phyloP scores from a whole-genome alignment of 2,329 filamentous ascomycete species.

The Diaporthe citrichinensis region DNA sequence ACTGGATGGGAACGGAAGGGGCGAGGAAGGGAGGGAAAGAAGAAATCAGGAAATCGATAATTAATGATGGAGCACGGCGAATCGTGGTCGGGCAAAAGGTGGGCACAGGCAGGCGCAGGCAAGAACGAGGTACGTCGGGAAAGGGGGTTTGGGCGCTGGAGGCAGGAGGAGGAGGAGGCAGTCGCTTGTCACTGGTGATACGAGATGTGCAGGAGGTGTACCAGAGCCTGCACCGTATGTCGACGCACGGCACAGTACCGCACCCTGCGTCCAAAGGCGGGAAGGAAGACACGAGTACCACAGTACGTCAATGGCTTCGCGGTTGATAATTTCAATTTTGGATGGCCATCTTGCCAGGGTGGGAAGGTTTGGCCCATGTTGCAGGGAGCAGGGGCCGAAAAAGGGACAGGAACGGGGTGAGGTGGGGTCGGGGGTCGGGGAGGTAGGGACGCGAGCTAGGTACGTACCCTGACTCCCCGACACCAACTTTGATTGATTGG shows the following conservation, averaged over 20 bases:
- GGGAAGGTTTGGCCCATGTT: slow-evolving; percentile 9
- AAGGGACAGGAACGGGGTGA: neutral
- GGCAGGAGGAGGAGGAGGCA: slow-evolving; percentile 2
- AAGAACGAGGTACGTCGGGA: neutral
- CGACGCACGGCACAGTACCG: neutral
- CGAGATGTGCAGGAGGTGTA: slow-evolving; percentile 34
- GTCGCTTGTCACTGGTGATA: slow-evolving; percentile 18
- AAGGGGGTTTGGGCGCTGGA: slow-evolving; percentile 9
- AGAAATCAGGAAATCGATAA: slow-evolving; percentile 25
- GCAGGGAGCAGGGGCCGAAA: neutral
- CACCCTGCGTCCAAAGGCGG: neutral
- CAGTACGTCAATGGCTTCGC: slow-evolving; percentile 5
- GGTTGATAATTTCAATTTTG: slow-evolving; percentile 12
- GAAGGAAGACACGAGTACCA: neutral
- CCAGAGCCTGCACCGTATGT: slow-evolving; percentile 15
- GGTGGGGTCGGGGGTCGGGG: slow-evolving; percentile 5
- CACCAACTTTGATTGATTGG: neutral
- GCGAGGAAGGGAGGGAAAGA: neutral
- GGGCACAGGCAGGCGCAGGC: slow-evolving; percentile 15
- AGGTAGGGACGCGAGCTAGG: neutral
- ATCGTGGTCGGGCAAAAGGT: slow-evolving; percentile 21
- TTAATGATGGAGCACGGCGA: slow-evolving; percentile 18
- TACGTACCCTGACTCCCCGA: neutral
- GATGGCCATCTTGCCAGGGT: neutral
- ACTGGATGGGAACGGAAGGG: slow-evolving; percentile 5